Evolutionary conservation across 176 grass and related monocot species (phyloP).

Genomic region (Sorghum bicolor): Sorghum_bicolor_NCBIv3 NC_012870.2:80721001-80721500

Average conservation of each 20-base stretch:
- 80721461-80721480: conserved; percentile 57
- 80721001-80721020: too few species aligned
- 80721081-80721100: too few species aligned
- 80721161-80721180: neutral
- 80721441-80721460: conserved; percentile 77
- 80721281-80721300: conserved; percentile 68
- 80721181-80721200: too few species aligned
- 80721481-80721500: conserved; percentile 55
- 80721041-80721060: too few species aligned
- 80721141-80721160: neutral
- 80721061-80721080: too few species aligned
- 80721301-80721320: conserved; percentile 40
- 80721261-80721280: conserved; percentile 87
- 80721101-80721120: neutral
- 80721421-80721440: conserved; percentile 72
- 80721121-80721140: too few species aligned
- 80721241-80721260: conserved; percentile 35
- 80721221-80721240: neutral
- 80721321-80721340: conserved; percentile 79
- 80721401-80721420: conserved; percentile 25
- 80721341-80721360: conserved; percentile 46
- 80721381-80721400: conserved; percentile 47
- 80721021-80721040: too few species aligned
- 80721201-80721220: neutral
- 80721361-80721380: conserved; percentile 58